phyloP scores from a whole-genome alignment of 2,329 filamentous ascomycete genomes.

The Diaporthe sp. region DNA sequence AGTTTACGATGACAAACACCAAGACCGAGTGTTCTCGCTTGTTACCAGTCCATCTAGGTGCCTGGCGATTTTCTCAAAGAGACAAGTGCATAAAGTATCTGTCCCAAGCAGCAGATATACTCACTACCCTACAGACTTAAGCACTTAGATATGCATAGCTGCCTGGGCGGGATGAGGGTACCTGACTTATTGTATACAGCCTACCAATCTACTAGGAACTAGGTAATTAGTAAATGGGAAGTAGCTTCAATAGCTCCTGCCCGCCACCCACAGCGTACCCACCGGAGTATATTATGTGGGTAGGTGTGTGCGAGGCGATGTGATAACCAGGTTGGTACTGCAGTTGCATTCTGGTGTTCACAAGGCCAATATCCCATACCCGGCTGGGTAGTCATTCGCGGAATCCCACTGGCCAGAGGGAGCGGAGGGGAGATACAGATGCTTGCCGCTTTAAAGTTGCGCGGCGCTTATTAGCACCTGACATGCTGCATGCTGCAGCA shows the following conservation, averaged over 20 bases:
- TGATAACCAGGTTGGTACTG: constrained; percentile 1
- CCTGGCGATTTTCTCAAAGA: not conserved
- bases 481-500: constrained; percentile 17
- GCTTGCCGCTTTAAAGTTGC: constrained; percentile 13
- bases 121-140: not conserved
- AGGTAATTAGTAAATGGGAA: not conserved
- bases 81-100: not conserved
- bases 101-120: not conserved
- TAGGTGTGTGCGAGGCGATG: constrained; percentile 16
- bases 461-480: constrained; percentile 26
- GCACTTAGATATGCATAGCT: not conserved
- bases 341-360: constrained; percentile 11
- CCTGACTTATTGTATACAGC: not conserved
- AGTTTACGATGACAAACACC: not conserved
- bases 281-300: constrained; percentile 20
- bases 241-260: constrained; percentile 1
- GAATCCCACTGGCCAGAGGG: constrained; percentile 12
- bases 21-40: not conserved
- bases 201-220: not conserved
- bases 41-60: not conserved
- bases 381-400: not conserved
- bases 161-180: not conserved
- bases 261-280: not conserved
- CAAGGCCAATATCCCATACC: not conserved
- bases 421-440: not conserved